Evolutionary conservation across 1,284 basidiomycete species (phyloP).

Genomic region (Ceratorhiza oryzae-sativae): DNA sequence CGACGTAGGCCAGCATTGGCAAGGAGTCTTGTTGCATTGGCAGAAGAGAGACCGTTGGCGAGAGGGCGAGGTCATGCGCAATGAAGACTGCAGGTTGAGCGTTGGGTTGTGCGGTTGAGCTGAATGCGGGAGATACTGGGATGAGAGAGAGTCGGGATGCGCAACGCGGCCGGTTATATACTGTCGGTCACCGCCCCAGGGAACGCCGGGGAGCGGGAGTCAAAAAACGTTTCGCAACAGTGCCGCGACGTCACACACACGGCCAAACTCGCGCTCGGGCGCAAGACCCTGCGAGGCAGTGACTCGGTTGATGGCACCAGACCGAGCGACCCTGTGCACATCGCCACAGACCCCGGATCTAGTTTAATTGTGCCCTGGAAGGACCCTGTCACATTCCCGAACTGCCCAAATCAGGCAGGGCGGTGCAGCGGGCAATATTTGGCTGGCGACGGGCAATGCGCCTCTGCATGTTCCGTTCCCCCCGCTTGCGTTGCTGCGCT

Average conservation of each 20-base stretch:
- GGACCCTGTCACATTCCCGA: not conserved
- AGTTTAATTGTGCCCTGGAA: not conserved
- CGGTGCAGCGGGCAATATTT: slow-evolving; percentile 11
- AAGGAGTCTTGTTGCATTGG: slow-evolving; percentile 19
- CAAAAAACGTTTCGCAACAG: not conserved
- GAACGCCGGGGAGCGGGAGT: not conserved
- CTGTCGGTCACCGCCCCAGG: not conserved
- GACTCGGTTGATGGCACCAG: not conserved
- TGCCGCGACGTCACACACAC: not conserved
- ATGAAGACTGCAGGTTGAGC: not conserved
- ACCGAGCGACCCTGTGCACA: not conserved
- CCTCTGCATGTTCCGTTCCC: slow-evolving; percentile 4
- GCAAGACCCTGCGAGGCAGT: not conserved
- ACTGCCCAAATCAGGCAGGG: not conserved
- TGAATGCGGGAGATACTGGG: not conserved
- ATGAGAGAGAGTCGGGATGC: not conserved
- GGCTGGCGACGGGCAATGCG: not conserved
- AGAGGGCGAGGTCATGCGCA: slow-evolving; percentile 13
- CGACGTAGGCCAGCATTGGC: not conserved
- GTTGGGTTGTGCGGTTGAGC: not conserved
- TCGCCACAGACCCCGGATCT: slow-evolving; percentile 2
- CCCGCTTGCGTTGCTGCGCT: not conserved
- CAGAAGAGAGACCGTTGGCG: slow-evolving; percentile 9
- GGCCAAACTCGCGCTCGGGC: slow-evolving; percentile 2
- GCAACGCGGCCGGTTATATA: not conserved